Evolutionary conservation across 805 yeast species (phyloP), one percentile per base, ranked within the genome.

Genomic region (Yarrowia keelungensis): DNA sequence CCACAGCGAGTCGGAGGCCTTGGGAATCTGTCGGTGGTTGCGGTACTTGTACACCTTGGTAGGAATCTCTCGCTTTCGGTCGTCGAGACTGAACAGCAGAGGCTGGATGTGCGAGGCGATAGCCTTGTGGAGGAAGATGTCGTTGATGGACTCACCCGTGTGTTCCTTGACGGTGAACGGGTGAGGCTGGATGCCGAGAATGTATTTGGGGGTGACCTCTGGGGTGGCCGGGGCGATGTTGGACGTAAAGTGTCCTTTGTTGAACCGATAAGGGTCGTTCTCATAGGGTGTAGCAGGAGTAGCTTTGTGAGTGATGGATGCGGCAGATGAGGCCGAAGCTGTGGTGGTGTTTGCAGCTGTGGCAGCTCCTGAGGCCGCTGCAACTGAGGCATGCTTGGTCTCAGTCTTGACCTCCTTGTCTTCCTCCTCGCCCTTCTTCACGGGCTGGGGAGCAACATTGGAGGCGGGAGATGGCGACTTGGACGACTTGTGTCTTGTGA

Each of bases 11-110:
- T 62, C 38, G 10, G 47, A 56, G 26, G 56, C 22, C 46, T 22
- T 19, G 43, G 67, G 56, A 15, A 47, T 39, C 38, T 38, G 45
- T 22, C 56, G 67, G 47, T 47, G 56, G 56, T 62, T 47, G 19
- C 56, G 54, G 47, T 47, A 62, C 56, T 62, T 62, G 67, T 47
- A 26, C 38, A 62, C 56, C 67, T 62, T 62, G 56, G 26, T 47
- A 38, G 45, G 54, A 8, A 62, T 39, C 42, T 59, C 65, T 43
- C 65, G 26, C 51, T 59, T 45, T n/a, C 65, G 65, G 51, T 59
- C 65, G 32, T 59, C 65, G 35, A 59, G 50, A 9, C 65, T 59
- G 51, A 59, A 43, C 42, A 59, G 41, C 11, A 62, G 46, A 10
- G 67, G 67, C 45, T 62, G 56, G 16, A 39, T 38, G 45, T 62